Conservation (phyloP, 2,329 filamentous ascomycete species). For the Coniochaeta hoffmannii region DNA sequence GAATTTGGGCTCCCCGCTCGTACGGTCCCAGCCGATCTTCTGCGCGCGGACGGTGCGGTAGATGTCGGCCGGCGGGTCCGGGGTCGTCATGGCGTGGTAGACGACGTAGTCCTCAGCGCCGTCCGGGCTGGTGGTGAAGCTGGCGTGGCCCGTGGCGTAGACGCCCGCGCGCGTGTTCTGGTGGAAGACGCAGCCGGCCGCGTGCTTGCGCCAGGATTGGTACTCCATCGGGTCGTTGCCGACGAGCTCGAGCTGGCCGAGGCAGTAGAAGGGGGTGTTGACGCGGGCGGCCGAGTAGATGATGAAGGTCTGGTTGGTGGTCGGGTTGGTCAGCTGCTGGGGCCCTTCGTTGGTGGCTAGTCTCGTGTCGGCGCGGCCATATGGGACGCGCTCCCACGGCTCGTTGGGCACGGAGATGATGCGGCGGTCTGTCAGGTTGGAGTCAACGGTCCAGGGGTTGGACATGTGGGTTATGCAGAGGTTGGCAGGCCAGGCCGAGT, state of each 20-base stretch:
- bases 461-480: slow-evolving; percentile 28
- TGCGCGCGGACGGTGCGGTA: slow-evolving; percentile 25
- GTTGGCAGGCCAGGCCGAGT: slow-evolving; percentile 26
- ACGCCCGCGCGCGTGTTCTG: slow-evolving; percentile 23
- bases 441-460: slow-evolving; percentile 24
- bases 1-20: slow-evolving; percentile 23
- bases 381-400: slow-evolving; percentile 27
- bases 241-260: slow-evolving; percentile 26
- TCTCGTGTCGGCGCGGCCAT: slow-evolving; percentile 22
- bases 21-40: slow-evolving; percentile 24
- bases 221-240: slow-evolving; percentile 28
- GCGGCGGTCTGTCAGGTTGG: slow-evolving; percentile 21
- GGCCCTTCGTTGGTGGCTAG: slow-evolving; percentile 28
- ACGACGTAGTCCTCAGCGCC: slow-evolving; percentile 24
- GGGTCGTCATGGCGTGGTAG: slow-evolving; percentile 26
- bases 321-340: slow-evolving; percentile 27
- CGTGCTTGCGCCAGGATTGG: slow-evolving; percentile 25
- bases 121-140: slow-evolving; percentile 25
- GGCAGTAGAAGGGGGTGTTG: slow-evolving; percentile 28
- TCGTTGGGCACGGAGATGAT: slow-evolving; percentile 26
- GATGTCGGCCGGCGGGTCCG: slow-evolving; percentile 21
- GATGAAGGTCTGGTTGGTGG: slow-evolving; percentile 26
- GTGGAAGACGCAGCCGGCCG: slow-evolving; percentile 25
- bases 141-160: slow-evolving; percentile 27
- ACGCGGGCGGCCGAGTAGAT: slow-evolving; percentile 29